These are phyloP conservation scores for Ascoidea asiatica DNA, from an alignment of 805 yeast genomes.

Conservation along the genomic window DNA sequence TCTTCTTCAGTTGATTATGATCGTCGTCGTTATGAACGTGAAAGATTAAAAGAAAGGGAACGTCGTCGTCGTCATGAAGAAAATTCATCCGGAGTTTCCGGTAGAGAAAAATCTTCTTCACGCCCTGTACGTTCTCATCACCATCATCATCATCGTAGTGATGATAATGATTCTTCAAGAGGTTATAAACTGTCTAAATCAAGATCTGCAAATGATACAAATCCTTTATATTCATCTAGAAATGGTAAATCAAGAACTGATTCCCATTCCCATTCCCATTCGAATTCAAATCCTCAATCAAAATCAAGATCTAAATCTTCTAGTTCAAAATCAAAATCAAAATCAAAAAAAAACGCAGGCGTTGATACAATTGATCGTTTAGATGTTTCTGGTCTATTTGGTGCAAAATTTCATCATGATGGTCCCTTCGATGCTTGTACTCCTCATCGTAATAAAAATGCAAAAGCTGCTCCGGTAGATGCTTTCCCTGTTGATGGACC, in stretches of 20 bases:
- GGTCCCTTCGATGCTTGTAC: slow-evolving; percentile 99
- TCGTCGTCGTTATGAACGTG: neutral
- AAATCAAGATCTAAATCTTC: neutral
- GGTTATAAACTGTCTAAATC: neutral
- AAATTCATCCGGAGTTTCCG: too few species aligned
- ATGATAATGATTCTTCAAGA: neutral
- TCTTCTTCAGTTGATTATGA: neutral
- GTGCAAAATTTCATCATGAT: slow-evolving; percentile 94
- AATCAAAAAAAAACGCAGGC: slow-evolving; percentile 8
- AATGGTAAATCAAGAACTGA: neutral
- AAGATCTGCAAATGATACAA: neutral
- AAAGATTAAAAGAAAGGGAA: neutral
- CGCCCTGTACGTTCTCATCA: too few species aligned
- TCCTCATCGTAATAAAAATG: slow-evolving; percentile 81
- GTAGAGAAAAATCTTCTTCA: too few species aligned
- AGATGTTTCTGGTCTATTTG: slow-evolving; percentile 92
- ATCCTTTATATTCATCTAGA: neutral
- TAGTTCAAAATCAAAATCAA: neutral
- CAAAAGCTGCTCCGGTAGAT: slow-evolving; percentile 73
- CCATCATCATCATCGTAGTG: too few species aligned
- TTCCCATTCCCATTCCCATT: neutral
- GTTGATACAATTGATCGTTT: slow-evolving; percentile 90
- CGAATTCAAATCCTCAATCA: neutral
- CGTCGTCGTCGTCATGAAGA: neutral
- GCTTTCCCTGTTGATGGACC: slow-evolving; percentile 97